Conservation (phyloP, 345 rosid genomes). For the Hevea brasiliensis region DNA sequence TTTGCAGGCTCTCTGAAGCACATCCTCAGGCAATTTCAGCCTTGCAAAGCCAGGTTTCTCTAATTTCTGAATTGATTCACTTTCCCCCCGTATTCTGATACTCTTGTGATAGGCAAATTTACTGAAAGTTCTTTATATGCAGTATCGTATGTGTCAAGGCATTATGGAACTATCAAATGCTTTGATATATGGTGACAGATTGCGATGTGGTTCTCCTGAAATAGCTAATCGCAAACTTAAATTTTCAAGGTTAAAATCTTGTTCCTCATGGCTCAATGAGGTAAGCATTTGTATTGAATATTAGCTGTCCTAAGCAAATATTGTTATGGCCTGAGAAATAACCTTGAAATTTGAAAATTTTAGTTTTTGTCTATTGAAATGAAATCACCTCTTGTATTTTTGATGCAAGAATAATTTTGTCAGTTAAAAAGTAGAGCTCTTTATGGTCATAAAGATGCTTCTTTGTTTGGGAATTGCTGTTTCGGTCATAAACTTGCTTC, state of each 20-base stretch:
- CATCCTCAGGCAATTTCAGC: constrained; percentile 97
- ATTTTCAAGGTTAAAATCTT: constrained; percentile 42
- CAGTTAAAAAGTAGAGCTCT: background rate
- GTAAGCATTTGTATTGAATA: constrained; percentile 29
- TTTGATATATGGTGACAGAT: constrained; percentile 84
- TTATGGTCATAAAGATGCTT: no score
- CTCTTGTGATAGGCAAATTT: constrained; percentile 18
- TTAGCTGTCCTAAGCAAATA: background rate
- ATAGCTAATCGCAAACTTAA: constrained; percentile 70
- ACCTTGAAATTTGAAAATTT: background rate
- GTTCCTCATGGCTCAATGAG: constrained; percentile 68
- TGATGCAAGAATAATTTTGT: background rate
- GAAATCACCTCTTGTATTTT: background rate
- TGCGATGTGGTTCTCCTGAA: constrained; percentile 83
- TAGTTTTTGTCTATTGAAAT: background rate
- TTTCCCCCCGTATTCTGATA: background rate
- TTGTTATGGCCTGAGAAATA: background rate
- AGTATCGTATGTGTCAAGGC: constrained; percentile 96
- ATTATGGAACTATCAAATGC: constrained; percentile 94
- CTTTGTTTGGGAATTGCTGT: background rate
- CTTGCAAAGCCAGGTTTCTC: constrained; percentile 85
- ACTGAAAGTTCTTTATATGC: constrained; percentile 31
- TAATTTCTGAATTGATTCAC: constrained; percentile 12
- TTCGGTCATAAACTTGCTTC: background rate
- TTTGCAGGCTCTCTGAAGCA: constrained; percentile 93